A percentile compares a stretch with the other conserved stretches of the same genome.
phyloP scores from a whole-genome alignment of 305 asterid species.

The Fraxinus baroniana region DNA sequence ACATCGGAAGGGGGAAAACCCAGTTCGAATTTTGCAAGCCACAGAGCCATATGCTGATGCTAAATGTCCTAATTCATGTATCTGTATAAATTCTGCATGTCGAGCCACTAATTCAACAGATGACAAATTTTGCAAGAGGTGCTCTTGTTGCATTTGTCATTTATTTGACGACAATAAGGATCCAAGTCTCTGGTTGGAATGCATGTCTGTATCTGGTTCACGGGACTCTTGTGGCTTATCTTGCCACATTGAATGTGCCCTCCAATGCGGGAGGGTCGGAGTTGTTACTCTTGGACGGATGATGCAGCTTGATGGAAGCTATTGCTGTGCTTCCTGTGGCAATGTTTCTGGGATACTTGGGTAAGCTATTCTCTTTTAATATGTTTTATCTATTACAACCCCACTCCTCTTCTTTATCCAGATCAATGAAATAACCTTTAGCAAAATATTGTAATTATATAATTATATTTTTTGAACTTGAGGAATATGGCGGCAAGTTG shows the following conservation, averaged over 20 bases:
- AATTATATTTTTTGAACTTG: not conserved
- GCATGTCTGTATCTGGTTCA: constrained; percentile 64
- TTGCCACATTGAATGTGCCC: constrained; percentile 90
- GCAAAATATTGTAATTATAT: not conserved
- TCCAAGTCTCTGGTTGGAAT: constrained; percentile 94
- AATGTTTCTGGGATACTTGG: constrained; percentile 89
- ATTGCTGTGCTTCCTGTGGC: constrained; percentile 93
- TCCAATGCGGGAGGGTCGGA: constrained; percentile 80
- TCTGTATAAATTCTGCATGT: constrained; percentile 82
- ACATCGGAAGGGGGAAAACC: constrained; percentile 75
- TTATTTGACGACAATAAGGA: constrained; percentile 89
- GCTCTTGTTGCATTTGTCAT: constrained; percentile 94
- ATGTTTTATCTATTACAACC: not conserved
- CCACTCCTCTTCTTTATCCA: not conserved
- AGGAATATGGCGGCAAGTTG: not conserved
- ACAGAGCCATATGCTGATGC: constrained; percentile 47
- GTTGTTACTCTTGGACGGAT: constrained; percentile 75
- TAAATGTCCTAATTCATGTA: constrained; percentile 60
- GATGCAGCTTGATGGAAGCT: constrained; percentile 95
- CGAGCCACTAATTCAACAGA: constrained; percentile 67
- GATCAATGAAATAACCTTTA: not conserved
- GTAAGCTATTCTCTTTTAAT: constrained; percentile 41
- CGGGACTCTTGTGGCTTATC: constrained; percentile 85
- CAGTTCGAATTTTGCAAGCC: constrained; percentile 60
- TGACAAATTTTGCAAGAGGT: constrained; percentile 86